These are phyloP conservation scores for Coprinopsis marcescibilis DNA, from an alignment of 768 basidiomycete species.

Conservation along the genomic window DNA sequence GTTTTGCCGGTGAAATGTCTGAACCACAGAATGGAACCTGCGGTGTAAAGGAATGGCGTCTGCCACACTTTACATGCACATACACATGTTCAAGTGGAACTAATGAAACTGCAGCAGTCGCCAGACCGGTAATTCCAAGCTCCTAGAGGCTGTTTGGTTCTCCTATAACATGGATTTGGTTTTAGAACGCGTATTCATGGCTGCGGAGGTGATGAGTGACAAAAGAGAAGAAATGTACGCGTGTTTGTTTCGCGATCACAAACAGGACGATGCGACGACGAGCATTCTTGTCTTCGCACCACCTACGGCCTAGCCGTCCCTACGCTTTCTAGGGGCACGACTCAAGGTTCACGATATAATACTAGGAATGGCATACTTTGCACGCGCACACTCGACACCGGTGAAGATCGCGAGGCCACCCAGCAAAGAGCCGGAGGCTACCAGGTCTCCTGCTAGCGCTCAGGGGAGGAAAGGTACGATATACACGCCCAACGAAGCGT, in stretches of 20 bases:
- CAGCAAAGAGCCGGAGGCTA: slow-evolving; percentile 34
- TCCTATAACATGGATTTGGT: too few species aligned
- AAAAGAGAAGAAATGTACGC: not conserved
- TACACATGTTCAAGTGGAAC: too few species aligned
- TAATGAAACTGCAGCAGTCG: too few species aligned
- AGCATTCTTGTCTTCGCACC: not conserved
- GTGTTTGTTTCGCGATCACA: slow-evolving; percentile 1
- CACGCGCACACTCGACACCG: slow-evolving; percentile 57
- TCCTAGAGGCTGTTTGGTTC: too few species aligned
- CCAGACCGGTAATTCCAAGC: too few species aligned
- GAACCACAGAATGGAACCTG: too few species aligned
- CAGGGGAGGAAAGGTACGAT: slow-evolving; percentile 46
- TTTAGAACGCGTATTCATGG: too few species aligned
- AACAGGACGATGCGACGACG: not conserved
- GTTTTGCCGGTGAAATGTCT: too few species aligned
- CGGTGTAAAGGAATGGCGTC: too few species aligned
- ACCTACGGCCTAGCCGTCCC: not conserved
- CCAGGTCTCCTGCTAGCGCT: slow-evolving; percentile 20
- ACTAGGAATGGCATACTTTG: slow-evolving; percentile 62
- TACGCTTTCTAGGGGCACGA: not conserved
- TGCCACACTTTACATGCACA: too few species aligned
- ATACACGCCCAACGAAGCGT: not conserved
- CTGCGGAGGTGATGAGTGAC: too few species aligned
- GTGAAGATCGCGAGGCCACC: slow-evolving; percentile 67
- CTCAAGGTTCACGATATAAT: slow-evolving; percentile 3